phyloP scores from a whole-genome alignment of 2,329 filamentous ascomycete genomes.

The Beauveria scarabaeidicola region DNA sequence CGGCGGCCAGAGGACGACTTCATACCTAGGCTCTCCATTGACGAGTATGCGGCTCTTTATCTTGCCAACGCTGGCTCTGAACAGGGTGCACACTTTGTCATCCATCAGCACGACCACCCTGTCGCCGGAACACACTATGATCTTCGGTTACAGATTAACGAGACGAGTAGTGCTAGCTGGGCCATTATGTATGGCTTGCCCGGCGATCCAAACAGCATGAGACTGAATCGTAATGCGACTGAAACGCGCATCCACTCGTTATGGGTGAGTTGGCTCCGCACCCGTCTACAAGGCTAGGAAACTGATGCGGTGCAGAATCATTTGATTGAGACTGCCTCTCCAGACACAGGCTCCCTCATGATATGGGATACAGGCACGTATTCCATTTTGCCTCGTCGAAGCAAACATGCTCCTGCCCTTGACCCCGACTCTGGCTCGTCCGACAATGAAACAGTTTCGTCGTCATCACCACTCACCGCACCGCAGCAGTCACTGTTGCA shows the following conservation, averaged over 20 bases:
- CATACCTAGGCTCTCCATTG: slow-evolving; percentile 23
- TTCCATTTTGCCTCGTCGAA: slow-evolving; percentile 37
- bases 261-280: slow-evolving; percentile 34
- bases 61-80: slow-evolving; percentile 21
- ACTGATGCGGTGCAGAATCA: slow-evolving; percentile 39
- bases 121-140: slow-evolving; percentile 62
- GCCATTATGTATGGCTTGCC: slow-evolving; percentile 56
- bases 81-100: slow-evolving; percentile 50
- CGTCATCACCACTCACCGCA: slow-evolving; percentile 14
- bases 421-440: slow-evolving; percentile 22
- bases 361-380: slow-evolving; percentile 58
- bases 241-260: slow-evolving; percentile 55
- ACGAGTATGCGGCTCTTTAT: slow-evolving; percentile 30
- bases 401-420: slow-evolving; percentile 23
- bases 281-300: not conserved
- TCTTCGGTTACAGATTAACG: slow-evolving; percentile 60
- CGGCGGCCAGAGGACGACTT: slow-evolving; percentile 12
- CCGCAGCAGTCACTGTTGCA: slow-evolving; percentile 41
- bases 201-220: slow-evolving; percentile 45
- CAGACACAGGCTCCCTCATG: slow-evolving; percentile 46
- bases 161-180: slow-evolving; percentile 56
- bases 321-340: slow-evolving; percentile 49
- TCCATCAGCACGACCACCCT: slow-evolving; percentile 68
- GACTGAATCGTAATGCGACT: slow-evolving; percentile 50
- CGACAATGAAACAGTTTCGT: slow-evolving; percentile 17